These are phyloP conservation scores for Apium graveolens DNA, from an alignment of 129 eudicot species.

Conservation along the genomic window DNA sequence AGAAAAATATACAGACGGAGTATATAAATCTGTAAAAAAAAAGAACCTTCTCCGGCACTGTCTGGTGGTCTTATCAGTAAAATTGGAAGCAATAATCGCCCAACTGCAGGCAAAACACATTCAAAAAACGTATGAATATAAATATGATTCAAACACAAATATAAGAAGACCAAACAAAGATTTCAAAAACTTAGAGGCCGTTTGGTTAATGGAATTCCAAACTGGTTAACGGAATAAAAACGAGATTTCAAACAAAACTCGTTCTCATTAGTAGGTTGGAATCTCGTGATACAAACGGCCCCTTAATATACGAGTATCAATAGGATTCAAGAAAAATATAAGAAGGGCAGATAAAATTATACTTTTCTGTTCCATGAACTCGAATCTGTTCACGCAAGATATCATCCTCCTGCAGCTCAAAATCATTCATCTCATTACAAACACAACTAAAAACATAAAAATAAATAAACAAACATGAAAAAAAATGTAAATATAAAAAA, in stretches of 20 bases:
- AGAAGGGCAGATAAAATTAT: conserved; percentile 2
- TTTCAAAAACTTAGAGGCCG: neutral
- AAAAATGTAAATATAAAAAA: neutral
- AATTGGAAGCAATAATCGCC: conserved; percentile 83
- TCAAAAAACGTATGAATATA: neutral
- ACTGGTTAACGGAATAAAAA: too few relatives aligned
- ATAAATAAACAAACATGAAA: neutral
- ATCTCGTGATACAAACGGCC: neutral
- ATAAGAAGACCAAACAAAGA: neutral
- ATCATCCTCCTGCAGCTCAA: conserved; percentile 72
- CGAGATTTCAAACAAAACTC: too few relatives aligned
- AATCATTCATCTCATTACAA: neutral
- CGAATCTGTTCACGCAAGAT: conserved; percentile 72
- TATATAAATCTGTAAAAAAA: neutral
- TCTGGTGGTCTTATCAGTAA: conserved; percentile 81
- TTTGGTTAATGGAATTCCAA: neutral
- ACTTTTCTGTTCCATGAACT: conserved; percentile 84
- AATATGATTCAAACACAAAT: neutral
- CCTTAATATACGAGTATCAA: too few relatives aligned
- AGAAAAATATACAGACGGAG: too few relatives aligned
- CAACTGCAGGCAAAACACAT: conserved; percentile 45
- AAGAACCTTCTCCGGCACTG: conserved; percentile 93
- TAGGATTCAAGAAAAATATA: too few relatives aligned
- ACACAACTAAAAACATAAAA: neutral
- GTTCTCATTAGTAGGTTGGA: neutral